A percentile compares a stretch with the other conserved stretches of the same genome.
phyloP scores from a whole-genome alignment of 495 filamentous ascomycete genomes.

The Tuber aestivum region DNA sequence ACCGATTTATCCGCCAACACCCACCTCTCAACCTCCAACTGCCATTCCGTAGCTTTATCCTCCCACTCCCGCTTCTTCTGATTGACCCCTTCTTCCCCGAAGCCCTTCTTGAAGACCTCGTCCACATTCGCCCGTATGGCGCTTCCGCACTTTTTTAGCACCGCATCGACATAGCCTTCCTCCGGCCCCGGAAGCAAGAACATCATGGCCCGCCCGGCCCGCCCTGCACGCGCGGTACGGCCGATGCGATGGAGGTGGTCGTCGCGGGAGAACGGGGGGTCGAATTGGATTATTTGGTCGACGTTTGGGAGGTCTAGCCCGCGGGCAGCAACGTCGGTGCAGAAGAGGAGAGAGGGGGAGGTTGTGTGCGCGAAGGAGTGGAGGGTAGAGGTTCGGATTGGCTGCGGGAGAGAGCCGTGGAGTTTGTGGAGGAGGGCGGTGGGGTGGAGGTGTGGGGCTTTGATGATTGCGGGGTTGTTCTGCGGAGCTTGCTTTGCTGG shows the following conservation, averaged over 20 bases:
- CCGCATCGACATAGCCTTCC: slow-evolving; percentile 66
- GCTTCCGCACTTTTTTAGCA: slow-evolving; percentile 35
- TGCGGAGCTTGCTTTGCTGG: slow-evolving; percentile 33
- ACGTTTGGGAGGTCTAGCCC: slow-evolving; percentile 91
- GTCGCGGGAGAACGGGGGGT: slow-evolving; percentile 80
- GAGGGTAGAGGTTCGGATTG: slow-evolving; percentile 76
- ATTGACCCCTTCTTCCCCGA: slow-evolving; percentile 41
- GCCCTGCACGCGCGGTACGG: slow-evolving; percentile 77
- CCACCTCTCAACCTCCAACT: slow-evolving; percentile 69
- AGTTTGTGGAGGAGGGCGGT: slow-evolving; percentile 70
- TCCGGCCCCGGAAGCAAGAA: slow-evolving; percentile 86
- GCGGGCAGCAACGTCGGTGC: slow-evolving; percentile 90
- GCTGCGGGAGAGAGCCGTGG: slow-evolving; percentile 88
- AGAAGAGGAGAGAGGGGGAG: slow-evolving; percentile 72
- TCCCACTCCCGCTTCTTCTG: slow-evolving; percentile 54
- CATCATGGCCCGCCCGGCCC: slow-evolving; percentile 75
- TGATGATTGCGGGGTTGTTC: slow-evolving; percentile 42
- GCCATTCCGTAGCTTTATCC: slow-evolving; percentile 66
- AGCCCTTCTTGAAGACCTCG: slow-evolving; percentile 53
- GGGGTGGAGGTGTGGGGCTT: slow-evolving; percentile 44
- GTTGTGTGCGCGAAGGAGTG: slow-evolving; percentile 59
- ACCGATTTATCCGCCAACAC: slow-evolving; percentile 54
- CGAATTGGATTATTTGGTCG: slow-evolving; percentile 89
- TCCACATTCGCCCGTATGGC: slow-evolving; percentile 44
- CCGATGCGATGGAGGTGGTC: slow-evolving; percentile 94